A percentile compares a stretch with the other conserved stretches of the same genome.
Conservation (phyloP, 2,329 filamentous ascomycete species). For the Beauveria pseudobassiana region DNA sequence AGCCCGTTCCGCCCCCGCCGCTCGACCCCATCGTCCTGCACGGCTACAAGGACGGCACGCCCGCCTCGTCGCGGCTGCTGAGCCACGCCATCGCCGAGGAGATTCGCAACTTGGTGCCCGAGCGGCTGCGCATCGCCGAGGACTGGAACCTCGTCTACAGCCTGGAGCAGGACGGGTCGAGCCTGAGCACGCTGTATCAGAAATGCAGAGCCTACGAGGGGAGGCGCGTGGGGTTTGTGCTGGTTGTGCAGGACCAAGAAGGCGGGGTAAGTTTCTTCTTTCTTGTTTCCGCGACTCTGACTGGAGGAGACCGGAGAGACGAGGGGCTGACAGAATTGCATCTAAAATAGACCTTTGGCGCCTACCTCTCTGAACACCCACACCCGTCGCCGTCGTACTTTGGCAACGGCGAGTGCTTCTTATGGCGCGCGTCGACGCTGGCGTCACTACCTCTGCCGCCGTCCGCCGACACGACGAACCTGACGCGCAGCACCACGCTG, state of each 20-base stretch:
- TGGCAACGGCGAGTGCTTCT: constrained; percentile 90
- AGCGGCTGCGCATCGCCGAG: constrained; percentile 78
- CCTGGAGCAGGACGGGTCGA: constrained; percentile 85
- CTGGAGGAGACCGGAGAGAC: neutral
- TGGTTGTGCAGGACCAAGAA: constrained; percentile 73
- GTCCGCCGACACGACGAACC: constrained; percentile 42
- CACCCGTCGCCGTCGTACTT: constrained; percentile 79
- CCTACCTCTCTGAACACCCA: constrained; percentile 85
- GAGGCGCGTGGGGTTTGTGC: constrained; percentile 75
- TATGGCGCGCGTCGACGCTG: constrained; percentile 54
- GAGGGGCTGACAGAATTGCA: neutral
- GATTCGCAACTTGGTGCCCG: constrained; percentile 80
- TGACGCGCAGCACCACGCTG: constrained; percentile 34
- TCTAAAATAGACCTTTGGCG: constrained; percentile 64
- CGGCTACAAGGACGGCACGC: constrained; percentile 57
- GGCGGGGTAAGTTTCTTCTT: constrained; percentile 50
- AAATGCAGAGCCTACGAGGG: constrained; percentile 61
- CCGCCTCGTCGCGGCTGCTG: constrained; percentile 56
- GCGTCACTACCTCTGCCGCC: constrained; percentile 45
- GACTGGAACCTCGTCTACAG: constrained; percentile 84
- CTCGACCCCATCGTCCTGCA: constrained; percentile 70
- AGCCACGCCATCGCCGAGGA: constrained; percentile 76
- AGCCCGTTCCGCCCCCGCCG: constrained; percentile 85
- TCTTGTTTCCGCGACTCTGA: neutral
- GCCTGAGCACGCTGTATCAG: constrained; percentile 77